Conservation (phyloP, 2,329 filamentous ascomycete species). For the Cytospora paraplurivora region DNA sequence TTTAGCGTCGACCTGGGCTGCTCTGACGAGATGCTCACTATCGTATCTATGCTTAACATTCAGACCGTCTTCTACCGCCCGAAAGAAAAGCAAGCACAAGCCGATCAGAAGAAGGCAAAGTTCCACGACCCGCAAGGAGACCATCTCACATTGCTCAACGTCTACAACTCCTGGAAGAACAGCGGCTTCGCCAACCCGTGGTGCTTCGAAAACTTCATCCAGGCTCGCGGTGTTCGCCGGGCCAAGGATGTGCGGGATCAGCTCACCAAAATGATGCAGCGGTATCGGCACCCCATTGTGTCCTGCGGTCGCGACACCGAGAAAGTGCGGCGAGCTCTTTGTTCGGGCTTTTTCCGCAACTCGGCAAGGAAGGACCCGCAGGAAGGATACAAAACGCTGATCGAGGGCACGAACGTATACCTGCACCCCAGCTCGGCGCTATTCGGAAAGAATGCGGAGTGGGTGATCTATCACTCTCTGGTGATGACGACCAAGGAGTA, state of each 20-base stretch:
- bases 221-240: conserved; percentile 83
- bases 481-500: conserved; percentile 97
- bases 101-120: conserved; percentile 96
- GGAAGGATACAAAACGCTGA: conserved; percentile 96
- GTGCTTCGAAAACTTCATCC: conserved; percentile 98
- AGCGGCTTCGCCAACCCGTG: conserved; percentile 81
- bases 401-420: conserved; percentile 92
- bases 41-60: conserved; percentile 91
- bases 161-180: conserved; percentile 96
- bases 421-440: conserved; percentile 89
- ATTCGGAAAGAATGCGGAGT: conserved; percentile 94
- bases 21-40: conserved; percentile 90
- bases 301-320: conserved; percentile 87
- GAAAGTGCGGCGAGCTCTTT: conserved; percentile 85
- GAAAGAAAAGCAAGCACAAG: conserved; percentile 94
- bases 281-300: conserved; percentile 79
- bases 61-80: conserved; percentile 90
- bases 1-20: conserved; percentile 84
- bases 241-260: conserved; percentile 93
- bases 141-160: conserved; percentile 91
- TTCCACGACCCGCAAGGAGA: conserved; percentile 96
- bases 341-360: conserved; percentile 94
- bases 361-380: conserved; percentile 91
- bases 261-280: conserved; percentile 88
- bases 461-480: conserved; percentile 90